Conservation (phyloP, 495 filamentous ascomycete genomes). For the Xylaria intraflava region DNA sequence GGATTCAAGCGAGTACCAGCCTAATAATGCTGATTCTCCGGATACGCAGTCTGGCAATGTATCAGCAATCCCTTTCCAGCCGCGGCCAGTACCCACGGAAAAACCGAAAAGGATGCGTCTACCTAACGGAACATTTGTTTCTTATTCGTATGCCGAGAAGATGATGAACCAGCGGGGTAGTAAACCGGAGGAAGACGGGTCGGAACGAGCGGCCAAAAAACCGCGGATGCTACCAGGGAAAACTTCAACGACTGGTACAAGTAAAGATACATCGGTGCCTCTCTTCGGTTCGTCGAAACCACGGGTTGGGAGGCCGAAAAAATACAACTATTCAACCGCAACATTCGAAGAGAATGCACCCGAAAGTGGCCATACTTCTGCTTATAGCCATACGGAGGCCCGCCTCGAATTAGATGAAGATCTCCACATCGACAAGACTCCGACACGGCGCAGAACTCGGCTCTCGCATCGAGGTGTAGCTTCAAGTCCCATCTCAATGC, state of each 20-base stretch:
- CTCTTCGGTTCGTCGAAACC: conserved; percentile 12
- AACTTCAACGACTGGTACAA: conserved; percentile 8
- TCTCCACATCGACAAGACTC: conserved; percentile 15
- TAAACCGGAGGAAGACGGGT: conserved; percentile 1
- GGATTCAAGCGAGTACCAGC: conserved; percentile 21
- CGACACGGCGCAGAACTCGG: conserved; percentile 14
- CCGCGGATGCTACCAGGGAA: conserved; percentile 13
- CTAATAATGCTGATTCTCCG: conserved; percentile 16
- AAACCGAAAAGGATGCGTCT: conserved; percentile 17
- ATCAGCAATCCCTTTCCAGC: conserved; percentile 4
- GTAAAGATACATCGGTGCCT: conserved; percentile 4
- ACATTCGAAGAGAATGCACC: conserved; percentile 1
- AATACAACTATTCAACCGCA: conserved; percentile 8
- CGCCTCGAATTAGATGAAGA: conserved; percentile 18
- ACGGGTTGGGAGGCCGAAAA: conserved; percentile 22
- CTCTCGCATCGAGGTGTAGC: conserved; percentile 10
- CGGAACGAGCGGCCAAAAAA: neutral
- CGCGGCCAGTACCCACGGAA: conserved; percentile 7
- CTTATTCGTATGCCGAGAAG: neutral
- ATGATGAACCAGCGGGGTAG: neutral
- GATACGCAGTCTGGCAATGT: conserved; percentile 14
- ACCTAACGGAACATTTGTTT: conserved; percentile 8
- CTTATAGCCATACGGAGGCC: conserved; percentile 23
- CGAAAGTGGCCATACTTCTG: conserved; percentile 9
- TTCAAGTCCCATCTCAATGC: conserved; percentile 24